Evolutionary conservation across 768 basidiomycete species (phyloP), one percentile per base, ranked within the genome.

Genomic region (Termitomyces sp.): DNA sequence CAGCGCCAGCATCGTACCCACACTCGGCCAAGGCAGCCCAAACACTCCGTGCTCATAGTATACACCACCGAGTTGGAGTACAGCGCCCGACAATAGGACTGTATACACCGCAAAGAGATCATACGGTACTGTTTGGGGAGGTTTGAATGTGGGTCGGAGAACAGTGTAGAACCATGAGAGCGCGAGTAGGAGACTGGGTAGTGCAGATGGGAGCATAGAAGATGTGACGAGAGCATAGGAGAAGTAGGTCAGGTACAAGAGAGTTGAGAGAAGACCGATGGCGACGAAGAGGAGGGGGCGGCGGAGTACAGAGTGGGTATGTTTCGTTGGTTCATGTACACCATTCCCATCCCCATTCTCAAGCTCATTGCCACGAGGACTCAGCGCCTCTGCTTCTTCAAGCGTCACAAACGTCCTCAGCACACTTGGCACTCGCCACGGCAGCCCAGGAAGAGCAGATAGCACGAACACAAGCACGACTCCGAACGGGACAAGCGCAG

Each of bases 81-180:
- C 58, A 0, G 73, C 79, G 26, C 75, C 71, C 16, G 69, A 59
- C 20, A 89, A 65, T 33, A 86, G 78, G 0, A 76, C 53, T 9
- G 77, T 24, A 63, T 85, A 90, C 2, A 92, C 67, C 0, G 71
- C 63, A 66, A 92, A 81, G 18, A 92, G 69, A 63, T 88, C 88
- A 61, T 71, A 79, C 18, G 86, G 87, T 2, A 80, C 76, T 0
- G 87, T 92, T 0, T 80, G 70, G 0, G 85, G 82, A 47, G 83
- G 82, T 22, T 77, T 62, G 20, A 82, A 72, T 11, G 32, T 13
- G 0, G 86, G 81, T 36, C 86, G 82, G 30, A 80, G 62, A 20
- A 82, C 70, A 0, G 86, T 82, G 62, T 89, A 91, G 40, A 88
- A 67, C 91, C 91, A 92, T 3, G 82, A 72, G 0, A 71, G 60